A percentile compares a stretch with the other conserved stretches of the same genome.
These are phyloP conservation scores for Thermothielavioides terrestris DNA, from an alignment of 495 filamentous ascomycete genomes.

Conservation along the genomic window DNA sequence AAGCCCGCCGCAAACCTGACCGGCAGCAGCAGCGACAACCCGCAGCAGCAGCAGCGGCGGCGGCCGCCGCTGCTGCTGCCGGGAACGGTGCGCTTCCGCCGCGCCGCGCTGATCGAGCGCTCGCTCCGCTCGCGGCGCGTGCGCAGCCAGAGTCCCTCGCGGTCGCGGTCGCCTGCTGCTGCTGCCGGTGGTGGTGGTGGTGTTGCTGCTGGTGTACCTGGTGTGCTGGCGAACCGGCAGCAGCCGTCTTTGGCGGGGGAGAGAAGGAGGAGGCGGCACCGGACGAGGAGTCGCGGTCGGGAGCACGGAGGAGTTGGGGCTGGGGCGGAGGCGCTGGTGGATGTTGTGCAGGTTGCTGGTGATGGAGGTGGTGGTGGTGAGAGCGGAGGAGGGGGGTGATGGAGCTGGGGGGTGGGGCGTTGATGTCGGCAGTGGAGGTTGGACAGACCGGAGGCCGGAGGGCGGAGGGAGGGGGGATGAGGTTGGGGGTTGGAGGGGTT, in stretches of 20 bases:
- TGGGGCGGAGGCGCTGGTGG: not conserved
- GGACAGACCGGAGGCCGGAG: not conserved
- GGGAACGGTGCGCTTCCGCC: not conserved
- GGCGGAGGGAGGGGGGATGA: not conserved
- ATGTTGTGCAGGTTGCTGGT: not conserved
- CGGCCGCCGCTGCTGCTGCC: not conserved
- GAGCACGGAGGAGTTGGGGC: not conserved
- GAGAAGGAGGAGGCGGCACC: conserved; percentile 7
- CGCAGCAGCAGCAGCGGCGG: not conserved
- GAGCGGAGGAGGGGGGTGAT: not conserved
- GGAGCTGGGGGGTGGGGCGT: not conserved
- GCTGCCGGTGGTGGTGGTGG: not conserved
- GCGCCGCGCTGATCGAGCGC: not conserved
- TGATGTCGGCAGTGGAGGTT: conserved; percentile 1
- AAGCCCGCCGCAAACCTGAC: not conserved
- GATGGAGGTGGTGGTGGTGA: not conserved
- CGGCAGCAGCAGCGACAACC: not conserved
- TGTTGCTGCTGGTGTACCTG: not conserved
- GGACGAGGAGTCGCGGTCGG: conserved; percentile 11
- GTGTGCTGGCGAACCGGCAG: not conserved
- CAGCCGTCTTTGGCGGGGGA: too few relatives aligned
- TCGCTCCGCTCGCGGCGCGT: not conserved
- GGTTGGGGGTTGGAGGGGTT: not conserved
- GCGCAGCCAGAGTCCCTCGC: conserved; percentile 12
- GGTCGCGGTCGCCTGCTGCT: conserved; percentile 7